These are phyloP conservation scores for Suhomyces sp. DNA, from an alignment of 805 yeast genomes.

Conservation along the genomic window DNA sequence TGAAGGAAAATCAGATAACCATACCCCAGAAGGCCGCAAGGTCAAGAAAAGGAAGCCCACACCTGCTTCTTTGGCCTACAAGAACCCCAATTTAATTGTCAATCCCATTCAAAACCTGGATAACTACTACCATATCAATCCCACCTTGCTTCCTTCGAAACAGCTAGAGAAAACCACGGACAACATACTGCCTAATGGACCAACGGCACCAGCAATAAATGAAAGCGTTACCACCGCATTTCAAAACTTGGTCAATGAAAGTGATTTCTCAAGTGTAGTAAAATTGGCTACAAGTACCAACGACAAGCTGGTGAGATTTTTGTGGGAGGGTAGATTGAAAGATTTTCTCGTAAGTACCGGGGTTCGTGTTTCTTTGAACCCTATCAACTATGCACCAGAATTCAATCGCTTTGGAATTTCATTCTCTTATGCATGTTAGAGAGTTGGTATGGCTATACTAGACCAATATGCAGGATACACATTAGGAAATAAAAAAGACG, in stretches of 20 bases:
- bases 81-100: constrained; percentile 11
- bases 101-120: constrained; percentile 26
- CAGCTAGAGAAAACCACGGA: too few species aligned
- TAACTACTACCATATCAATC: constrained; percentile 28
- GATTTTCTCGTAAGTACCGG: constrained; percentile 82
- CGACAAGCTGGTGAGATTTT: constrained; percentile 56
- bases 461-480: too few species aligned
- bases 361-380: constrained; percentile 46
- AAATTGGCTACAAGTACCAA: constrained; percentile 71
- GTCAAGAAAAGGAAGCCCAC: background rate
- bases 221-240: constrained; percentile 51
- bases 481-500: too few species aligned
- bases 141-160: constrained; percentile 16
- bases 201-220: constrained; percentile 1
- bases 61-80: background rate
- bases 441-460: too few species aligned
- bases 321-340: constrained; percentile 88
- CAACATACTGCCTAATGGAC: background rate
- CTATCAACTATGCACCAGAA: constrained; percentile 43
- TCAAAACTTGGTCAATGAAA: constrained; percentile 48
- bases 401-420: constrained; percentile 56
- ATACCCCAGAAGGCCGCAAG: background rate
- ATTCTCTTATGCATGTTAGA: constrained; percentile 58
- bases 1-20: background rate
- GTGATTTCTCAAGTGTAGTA: constrained; percentile 66